Evolutionary conservation across 179 eudicot species (phyloP).

Genomic region (Silene coronaria): DNA sequence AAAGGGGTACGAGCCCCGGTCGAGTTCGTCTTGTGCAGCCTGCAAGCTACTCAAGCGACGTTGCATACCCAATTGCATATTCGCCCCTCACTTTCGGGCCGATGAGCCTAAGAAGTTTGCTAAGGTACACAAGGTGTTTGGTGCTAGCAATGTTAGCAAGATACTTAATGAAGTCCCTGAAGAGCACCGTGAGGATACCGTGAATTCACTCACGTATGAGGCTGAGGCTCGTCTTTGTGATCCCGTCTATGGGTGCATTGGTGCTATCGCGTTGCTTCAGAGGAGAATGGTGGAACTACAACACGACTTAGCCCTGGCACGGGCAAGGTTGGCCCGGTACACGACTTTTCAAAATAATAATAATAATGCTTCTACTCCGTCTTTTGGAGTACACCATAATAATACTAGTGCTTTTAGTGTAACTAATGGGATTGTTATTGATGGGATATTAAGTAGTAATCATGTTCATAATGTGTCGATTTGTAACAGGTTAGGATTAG

Average conservation of each 20-base stretch:
- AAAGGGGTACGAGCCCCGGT: slow-evolving; percentile 28
- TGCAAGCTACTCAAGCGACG: slow-evolving; percentile 64
- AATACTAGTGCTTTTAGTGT: neutral
- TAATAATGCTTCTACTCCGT: neutral
- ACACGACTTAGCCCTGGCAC: slow-evolving; percentile 60
- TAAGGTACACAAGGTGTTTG: slow-evolving; percentile 61
- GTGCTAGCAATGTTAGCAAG: slow-evolving; percentile 68
- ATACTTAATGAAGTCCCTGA: slow-evolving; percentile 69
- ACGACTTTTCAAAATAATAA: slow-evolving; percentile 5
- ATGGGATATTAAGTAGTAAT: slow-evolving; percentile 6
- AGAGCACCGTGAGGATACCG: slow-evolving; percentile 73
- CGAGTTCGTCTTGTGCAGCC: slow-evolving; percentile 73
- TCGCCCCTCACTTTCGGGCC: slow-evolving; percentile 68
- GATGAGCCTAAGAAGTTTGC: slow-evolving; percentile 68
- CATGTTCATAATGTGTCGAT: slow-evolving; percentile 7
- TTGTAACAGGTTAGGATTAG: slow-evolving; percentile 7
- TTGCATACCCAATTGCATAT: slow-evolving; percentile 61
- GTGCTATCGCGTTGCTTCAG: slow-evolving; percentile 66
- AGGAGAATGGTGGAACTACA: slow-evolving; percentile 66
- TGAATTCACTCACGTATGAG: slow-evolving; percentile 60
- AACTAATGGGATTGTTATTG: slow-evolving; percentile 6
- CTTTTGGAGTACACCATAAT: neutral
- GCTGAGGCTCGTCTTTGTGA: slow-evolving; percentile 79
- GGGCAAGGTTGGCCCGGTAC: slow-evolving; percentile 31
- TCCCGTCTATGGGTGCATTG: slow-evolving; percentile 81